Percentiles rank a stretch among this genome's conserved stretches.
These are phyloP conservation scores for Trichoderma breve DNA, from an alignment of 2,329 filamentous ascomycete species.

Conservation along the genomic window DNA sequence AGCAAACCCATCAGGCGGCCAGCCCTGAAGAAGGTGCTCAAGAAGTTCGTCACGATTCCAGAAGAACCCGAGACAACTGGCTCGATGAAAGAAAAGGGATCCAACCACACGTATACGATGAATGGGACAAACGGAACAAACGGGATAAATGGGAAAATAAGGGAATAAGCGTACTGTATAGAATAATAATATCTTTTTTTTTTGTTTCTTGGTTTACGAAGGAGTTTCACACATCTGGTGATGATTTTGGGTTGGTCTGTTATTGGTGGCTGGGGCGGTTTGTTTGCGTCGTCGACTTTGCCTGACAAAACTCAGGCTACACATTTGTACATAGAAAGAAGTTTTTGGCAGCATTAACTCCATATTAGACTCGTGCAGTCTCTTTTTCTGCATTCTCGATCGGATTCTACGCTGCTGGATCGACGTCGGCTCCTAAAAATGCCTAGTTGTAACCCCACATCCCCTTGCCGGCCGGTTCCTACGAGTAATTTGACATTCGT, in stretches of 20 bases:
- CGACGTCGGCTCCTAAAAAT: neutral
- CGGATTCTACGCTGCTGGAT: neutral
- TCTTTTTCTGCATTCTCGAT: neutral
- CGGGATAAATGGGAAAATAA: neutral
- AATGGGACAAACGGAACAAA: constrained; percentile 1
- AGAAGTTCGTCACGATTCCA: constrained; percentile 77
- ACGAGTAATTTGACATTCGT: neutral
- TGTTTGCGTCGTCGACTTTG: neutral
- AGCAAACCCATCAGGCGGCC: constrained; percentile 75
- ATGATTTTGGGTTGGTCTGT: too few relatives aligned
- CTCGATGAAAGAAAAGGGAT: neutral
- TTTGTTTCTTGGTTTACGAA: neutral
- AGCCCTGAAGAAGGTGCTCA: constrained; percentile 80
- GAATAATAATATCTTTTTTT: constrained; percentile 3
- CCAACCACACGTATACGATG: neutral
- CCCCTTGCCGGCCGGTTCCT: neutral
- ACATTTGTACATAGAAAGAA: neutral
- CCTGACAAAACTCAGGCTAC: neutral
- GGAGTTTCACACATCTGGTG: neutral
- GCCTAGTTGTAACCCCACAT: neutral
- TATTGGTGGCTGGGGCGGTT: neutral
- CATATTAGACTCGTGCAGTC: neutral
- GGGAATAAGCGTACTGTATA: neutral
- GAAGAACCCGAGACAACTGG: constrained; percentile 51
- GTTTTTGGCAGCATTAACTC: neutral